Percentiles rank a stretch among this genome's conserved stretches.
Conservation (phyloP, 805 yeast genomes). For the Starmerella asiatica region DNA sequence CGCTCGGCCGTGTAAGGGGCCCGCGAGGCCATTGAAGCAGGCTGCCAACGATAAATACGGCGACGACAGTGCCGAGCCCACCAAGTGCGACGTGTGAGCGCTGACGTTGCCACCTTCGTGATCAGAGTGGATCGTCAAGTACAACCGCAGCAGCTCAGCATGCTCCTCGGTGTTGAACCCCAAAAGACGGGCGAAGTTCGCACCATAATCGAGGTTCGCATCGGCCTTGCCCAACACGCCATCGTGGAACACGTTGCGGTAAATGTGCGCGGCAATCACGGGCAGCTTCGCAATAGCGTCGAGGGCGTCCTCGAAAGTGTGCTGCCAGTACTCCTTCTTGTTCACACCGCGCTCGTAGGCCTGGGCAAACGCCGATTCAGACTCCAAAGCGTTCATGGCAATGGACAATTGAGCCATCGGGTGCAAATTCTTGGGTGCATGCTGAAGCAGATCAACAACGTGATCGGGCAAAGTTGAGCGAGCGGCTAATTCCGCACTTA, state of each 20-base stretch:
- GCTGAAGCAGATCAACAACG: constrained; percentile 57
- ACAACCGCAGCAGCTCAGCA: constrained; percentile 65
- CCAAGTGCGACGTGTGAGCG: constrained; percentile 76
- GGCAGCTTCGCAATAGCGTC: constrained; percentile 74
- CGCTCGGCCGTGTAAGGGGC: constrained; percentile 80
- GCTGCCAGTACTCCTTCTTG: constrained; percentile 73
- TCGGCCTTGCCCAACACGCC: constrained; percentile 41
- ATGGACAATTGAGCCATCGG: constrained; percentile 86
- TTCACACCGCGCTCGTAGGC: constrained; percentile 74
- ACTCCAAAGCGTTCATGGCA: constrained; percentile 68
- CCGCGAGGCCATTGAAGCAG: constrained; percentile 74
- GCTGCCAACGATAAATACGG: constrained; percentile 71
- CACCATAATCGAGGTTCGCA: constrained; percentile 43
- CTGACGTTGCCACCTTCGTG: constrained; percentile 87
- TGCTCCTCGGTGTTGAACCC: constrained; percentile 50
- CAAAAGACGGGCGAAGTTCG: constrained; percentile 48
- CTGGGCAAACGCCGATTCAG: constrained; percentile 71
- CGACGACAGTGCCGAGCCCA: constrained; percentile 68
- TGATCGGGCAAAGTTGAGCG: constrained; percentile 68
- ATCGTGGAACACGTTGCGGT: constrained; percentile 73
- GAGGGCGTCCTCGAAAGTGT: constrained; percentile 67
- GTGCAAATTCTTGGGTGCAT: constrained; percentile 61
- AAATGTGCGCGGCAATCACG: constrained; percentile 65
- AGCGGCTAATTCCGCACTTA: constrained; percentile 65
- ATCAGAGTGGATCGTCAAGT: constrained; percentile 70